A percentile compares a stretch with the other conserved stretches of the same genome.
Evolutionary conservation across 2,329 filamentous ascomycete species (phyloP).

Genomic region (Epichloe baconii): DNA sequence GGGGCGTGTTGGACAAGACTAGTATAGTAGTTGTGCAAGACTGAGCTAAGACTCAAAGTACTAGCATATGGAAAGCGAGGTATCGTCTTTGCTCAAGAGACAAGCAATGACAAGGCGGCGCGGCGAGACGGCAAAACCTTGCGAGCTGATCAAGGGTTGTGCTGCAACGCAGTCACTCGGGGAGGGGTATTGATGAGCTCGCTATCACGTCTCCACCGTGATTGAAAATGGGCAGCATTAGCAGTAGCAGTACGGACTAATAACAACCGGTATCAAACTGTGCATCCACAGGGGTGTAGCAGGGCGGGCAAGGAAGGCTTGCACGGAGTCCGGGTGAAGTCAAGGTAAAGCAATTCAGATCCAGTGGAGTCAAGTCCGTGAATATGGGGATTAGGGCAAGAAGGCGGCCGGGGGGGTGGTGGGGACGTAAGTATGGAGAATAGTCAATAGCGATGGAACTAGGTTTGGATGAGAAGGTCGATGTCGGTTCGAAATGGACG

Average conservation of each 20-base stretch:
- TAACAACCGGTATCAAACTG: slow-evolving; percentile 3
- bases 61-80: slow-evolving; percentile 22
- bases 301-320: slow-evolving; percentile 1
- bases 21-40: slow-evolving; percentile 13
- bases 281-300: slow-evolving; percentile 7
- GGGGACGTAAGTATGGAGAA: slow-evolving; percentile 11
- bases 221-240: slow-evolving; percentile 10
- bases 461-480: slow-evolving; percentile 1
- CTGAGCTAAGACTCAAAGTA: slow-evolving; percentile 22
- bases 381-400: slow-evolving; percentile 4
- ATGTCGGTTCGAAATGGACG: background rate
- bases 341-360: slow-evolving; percentile 10
- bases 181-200: slow-evolving; percentile 17
- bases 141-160: slow-evolving; percentile 8
- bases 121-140: slow-evolving; percentile 7
- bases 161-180: slow-evolving; percentile 12
- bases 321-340: background rate
- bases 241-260: background rate
- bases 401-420: slow-evolving; percentile 10
- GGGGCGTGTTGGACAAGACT: slow-evolving; percentile 24
- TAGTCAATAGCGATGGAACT: slow-evolving; percentile 6
- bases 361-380: background rate
- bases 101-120: slow-evolving; percentile 17
- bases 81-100: slow-evolving; percentile 22
- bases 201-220: slow-evolving; percentile 21